Evolutionary conservation across 805 yeast species (phyloP).

Genomic region (Nakazawaea peltata): DNA sequence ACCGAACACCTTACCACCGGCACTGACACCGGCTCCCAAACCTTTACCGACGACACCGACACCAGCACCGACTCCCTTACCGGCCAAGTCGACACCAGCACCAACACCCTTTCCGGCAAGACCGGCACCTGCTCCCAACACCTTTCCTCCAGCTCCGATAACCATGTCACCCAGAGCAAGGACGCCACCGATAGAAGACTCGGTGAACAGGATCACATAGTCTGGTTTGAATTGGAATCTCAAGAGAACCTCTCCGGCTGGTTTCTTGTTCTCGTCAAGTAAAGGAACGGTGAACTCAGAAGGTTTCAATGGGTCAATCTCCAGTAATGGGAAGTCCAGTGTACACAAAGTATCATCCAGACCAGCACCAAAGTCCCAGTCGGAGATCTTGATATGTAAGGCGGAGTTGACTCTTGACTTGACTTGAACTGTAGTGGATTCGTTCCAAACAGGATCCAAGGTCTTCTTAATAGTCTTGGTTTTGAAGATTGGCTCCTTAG

Average conservation of each 20-base stretch:
- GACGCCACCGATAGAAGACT: slow-evolving; percentile 20
- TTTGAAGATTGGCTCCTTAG: slow-evolving; percentile 51
- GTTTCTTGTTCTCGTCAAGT: slow-evolving; percentile 37
- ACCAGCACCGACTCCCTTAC: slow-evolving; percentile 33
- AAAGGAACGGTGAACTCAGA: slow-evolving; percentile 45
- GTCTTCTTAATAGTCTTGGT: slow-evolving; percentile 82
- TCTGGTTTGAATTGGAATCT: slow-evolving; percentile 62
- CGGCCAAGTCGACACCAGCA: slow-evolving; percentile 30
- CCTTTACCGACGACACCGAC: slow-evolving; percentile 47
- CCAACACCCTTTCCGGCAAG: slow-evolving; percentile 36
- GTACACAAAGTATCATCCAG: slow-evolving; percentile 77
- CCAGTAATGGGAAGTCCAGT: slow-evolving; percentile 46
- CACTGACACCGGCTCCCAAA: slow-evolving; percentile 46
- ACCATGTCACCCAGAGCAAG: slow-evolving; percentile 26
- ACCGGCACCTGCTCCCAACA: slow-evolving; percentile 24
- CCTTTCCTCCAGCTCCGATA: slow-evolving; percentile 35
- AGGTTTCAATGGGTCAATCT: slow-evolving; percentile 40
- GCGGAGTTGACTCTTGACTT: slow-evolving; percentile 54
- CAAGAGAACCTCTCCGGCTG: slow-evolving; percentile 60
- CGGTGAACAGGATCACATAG: slow-evolving; percentile 43
- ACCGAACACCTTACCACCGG: too few species aligned
- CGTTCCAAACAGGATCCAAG: slow-evolving; percentile 86
- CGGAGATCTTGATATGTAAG: slow-evolving; percentile 54
- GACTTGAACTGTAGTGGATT: slow-evolving; percentile 47
- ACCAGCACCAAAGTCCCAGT: slow-evolving; percentile 93